phyloP scores from a whole-genome alignment of 2,329 filamentous ascomycete genomes.

The Lizonia empirigonia region DNA sequence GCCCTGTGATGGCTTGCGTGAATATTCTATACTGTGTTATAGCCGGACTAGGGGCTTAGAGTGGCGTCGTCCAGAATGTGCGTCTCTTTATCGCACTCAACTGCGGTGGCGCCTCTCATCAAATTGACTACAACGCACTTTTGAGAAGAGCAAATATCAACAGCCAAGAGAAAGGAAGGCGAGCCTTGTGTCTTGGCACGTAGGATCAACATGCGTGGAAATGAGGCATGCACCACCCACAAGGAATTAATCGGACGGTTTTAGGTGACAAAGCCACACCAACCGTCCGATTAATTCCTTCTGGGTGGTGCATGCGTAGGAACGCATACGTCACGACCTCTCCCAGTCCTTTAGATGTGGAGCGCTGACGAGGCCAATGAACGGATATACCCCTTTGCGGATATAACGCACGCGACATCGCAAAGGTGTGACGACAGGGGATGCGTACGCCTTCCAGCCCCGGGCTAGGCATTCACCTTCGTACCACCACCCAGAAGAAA shows the following conservation, averaged over 20 bases:
- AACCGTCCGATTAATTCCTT: too few relatives aligned
- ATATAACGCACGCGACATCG: conserved; percentile 10
- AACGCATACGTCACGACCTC: conserved; percentile 13
- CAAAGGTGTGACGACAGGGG: conserved; percentile 2
- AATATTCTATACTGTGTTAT: not conserved
- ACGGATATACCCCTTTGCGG: conserved; percentile 2
- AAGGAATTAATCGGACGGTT: too few relatives aligned
- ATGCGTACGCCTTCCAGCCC: conserved; percentile 9
- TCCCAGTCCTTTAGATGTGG: conserved; percentile 1
- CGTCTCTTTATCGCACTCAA: not conserved
- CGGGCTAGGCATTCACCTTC: too few relatives aligned
- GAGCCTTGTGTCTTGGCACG: not conserved
- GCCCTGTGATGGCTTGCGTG: conserved; percentile 3
- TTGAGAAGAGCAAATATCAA: not conserved
- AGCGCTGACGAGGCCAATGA: conserved; percentile 15
- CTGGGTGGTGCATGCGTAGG: too few relatives aligned
- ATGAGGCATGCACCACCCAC: conserved; percentile 1
- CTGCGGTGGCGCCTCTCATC: not conserved
- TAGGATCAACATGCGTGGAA: not conserved
- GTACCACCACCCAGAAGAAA: too few relatives aligned
- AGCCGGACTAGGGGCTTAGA: not conserved
- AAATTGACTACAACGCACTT: not conserved
- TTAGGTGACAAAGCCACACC: too few relatives aligned
- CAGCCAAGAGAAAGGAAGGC: not conserved
- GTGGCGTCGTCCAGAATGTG: not conserved